phyloP scores from a whole-genome alignment of 805 yeast genomes.

The Saccharomycopsis babjevae region DNA sequence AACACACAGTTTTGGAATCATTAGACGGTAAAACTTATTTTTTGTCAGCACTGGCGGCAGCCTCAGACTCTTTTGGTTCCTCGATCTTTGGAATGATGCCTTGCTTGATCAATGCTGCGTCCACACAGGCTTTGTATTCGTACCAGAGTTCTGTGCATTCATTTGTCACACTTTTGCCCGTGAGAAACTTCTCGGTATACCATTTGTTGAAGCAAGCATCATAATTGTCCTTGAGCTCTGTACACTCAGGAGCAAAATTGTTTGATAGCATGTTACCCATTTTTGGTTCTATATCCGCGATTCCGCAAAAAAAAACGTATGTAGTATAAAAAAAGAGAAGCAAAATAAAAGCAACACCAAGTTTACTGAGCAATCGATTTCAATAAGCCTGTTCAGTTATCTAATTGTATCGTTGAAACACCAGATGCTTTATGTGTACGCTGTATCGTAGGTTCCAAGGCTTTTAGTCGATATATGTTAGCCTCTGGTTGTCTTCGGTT shows the following conservation, averaged over 20 bases:
- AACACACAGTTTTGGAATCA: too few relatives aligned
- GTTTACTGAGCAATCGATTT: neutral
- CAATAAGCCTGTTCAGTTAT: too few relatives aligned
- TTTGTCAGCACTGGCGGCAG: neutral
- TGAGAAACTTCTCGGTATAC: conserved; percentile 69
- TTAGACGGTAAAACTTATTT: neutral
- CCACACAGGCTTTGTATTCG: conserved; percentile 80
- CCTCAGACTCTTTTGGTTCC: neutral
- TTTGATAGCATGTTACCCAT: conserved; percentile 74
- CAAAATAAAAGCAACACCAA: neutral
- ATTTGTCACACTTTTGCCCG: conserved; percentile 52
- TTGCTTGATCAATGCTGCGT: conserved; percentile 31
- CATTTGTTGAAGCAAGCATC: conserved; percentile 91
- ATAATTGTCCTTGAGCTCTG: conserved; percentile 71
- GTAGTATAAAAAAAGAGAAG: neutral
- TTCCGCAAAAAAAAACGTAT: too few relatives aligned
- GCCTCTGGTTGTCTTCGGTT: too few relatives aligned
- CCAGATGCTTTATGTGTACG: too few relatives aligned
- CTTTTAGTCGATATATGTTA: too few relatives aligned
- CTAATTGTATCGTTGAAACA: too few relatives aligned
- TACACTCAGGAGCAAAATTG: conserved; percentile 96
- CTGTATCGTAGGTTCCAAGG: too few relatives aligned
- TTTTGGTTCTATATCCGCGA: neutral
- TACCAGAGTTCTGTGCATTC: conserved; percentile 90
- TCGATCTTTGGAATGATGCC: neutral